Evolutionary conservation across 768 basidiomycete species (phyloP), one percentile per base, ranked within the genome.

Genomic region (Baorangia bicolor): DNA sequence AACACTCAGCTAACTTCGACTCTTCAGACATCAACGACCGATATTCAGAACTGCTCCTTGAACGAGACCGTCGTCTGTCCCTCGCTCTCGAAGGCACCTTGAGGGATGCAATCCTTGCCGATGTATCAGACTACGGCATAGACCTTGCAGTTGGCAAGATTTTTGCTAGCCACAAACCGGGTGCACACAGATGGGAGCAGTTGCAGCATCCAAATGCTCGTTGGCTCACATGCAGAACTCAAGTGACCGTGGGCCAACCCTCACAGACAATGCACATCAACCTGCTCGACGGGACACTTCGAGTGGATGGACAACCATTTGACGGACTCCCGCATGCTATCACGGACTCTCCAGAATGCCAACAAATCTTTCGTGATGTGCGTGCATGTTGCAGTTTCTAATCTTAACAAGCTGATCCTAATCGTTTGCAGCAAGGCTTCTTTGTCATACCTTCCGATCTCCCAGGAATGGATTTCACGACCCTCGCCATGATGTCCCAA

Each of bases 61-160:
- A 61, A 16, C 61, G 69, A 8, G 63, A 73, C 35, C 25, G 52
- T n/a, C 63, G 67, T 30, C 45, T 71, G 7, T 59, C 68, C 7
- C 49, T 59, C 13, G 38, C 41, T 13, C 20, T 73, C 12, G 63
- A 71, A 43, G 28, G 38, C 0, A 13, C 51, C 4, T 13, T 61
- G 35, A 31, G 39, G 2, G 23, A 41, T 31, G 20, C 8, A 2
- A 58, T 55, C 7, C 25, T 52, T 0, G 31, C 42, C 0, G 50
- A 56, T 23, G 13, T 14, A 1, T 40, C 50, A 18, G 35, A 51
- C 42, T 43, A 52, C 3, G 58, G 61, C 2, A 21, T 65, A 5
- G 64, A 65, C 39, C 44, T 39, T 9, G 64, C 64, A 2, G 21
- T 63, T 9, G 13, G n/a, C 11, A 25, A 37, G n/a, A 38, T 63